Evolutionary conservation across 257 asterid species (phyloP), one percentile per base, ranked within the genome.

Genomic region (Scutellaria galericulata): DNA sequence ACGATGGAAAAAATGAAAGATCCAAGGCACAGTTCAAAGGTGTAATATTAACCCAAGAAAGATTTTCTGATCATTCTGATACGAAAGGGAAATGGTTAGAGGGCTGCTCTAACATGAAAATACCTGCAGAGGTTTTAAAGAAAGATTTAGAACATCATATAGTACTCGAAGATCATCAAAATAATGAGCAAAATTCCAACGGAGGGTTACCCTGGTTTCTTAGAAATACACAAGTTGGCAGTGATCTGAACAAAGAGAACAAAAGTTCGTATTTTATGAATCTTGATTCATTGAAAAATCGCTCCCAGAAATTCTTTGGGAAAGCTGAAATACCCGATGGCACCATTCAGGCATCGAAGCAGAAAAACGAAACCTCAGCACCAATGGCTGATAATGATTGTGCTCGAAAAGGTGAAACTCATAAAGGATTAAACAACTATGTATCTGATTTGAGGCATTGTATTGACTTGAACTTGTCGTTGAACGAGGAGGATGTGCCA

Each of bases 381-480:
- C 69, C 47, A 18, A 58, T 46, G 46, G 42, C 41, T 61, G 69
- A 18, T 18, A 18, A 51, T 56, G 75, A 40, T 41, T 45, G 54
- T 61, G 37, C 39, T 7, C 24, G 31, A 45, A 59, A 37, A 47
- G 64, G 35, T 12, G 24, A 31, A 13, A 6, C n/a, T 24, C 78
- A 64, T 64, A 78, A 76, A 57, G 78, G 82, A 45, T 45, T 62
- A 15, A 79, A 70, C 37, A 31, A 31, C 37, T 31, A 45, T 45
- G 22, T 27, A 35, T 78, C 92, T 42, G 77, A 82, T 73, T 66
- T 78, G 76, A 83, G 80, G 71, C 75, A 77, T 63, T 83, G 78
- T 39, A 83, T 90, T 13, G 98, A 92, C 86, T 64, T 92, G 83
- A 92, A 92, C 80, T 46, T 88, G 80, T 84, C 95, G 31, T 66